phyloP scores from a whole-genome alignment of 2,329 filamentous ascomycete genomes.

The Bipolaris bicolor region DNA sequence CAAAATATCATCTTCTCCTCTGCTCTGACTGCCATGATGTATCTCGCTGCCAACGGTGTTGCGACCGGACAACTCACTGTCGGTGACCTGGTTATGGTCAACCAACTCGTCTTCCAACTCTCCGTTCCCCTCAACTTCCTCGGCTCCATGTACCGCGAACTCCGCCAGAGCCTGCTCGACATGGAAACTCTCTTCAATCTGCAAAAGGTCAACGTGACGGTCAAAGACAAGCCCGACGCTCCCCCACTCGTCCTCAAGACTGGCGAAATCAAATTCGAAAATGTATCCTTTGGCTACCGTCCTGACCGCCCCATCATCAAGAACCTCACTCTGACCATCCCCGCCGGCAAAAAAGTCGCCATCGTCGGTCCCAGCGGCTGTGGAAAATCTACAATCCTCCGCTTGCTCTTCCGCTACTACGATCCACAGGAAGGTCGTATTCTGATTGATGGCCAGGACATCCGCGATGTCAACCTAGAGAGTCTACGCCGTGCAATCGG shows the following conservation, averaged over 20 bases:
- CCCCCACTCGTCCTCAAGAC: conserved; percentile 75
- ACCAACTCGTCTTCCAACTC: conserved; percentile 97
- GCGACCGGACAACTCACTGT: conserved; percentile 82
- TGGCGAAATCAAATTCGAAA: conserved; percentile 91
- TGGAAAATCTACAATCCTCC: conserved; percentile 91
- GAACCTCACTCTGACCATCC: conserved; percentile 85
- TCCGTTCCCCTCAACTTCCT: conserved; percentile 97
- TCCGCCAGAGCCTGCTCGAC: conserved; percentile 91
- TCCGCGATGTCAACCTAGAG: conserved; percentile 80
- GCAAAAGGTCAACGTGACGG: conserved; percentile 91
- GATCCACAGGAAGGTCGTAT: conserved; percentile 86
- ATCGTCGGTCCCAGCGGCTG: conserved; percentile 95
- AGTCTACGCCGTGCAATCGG: conserved; percentile 86
- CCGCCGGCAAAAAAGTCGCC: conserved; percentile 93
- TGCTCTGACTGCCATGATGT: conserved; percentile 97
- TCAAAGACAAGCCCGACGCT: conserved; percentile 78
- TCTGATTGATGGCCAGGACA: conserved; percentile 89
- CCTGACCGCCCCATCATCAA: conserved; percentile 84
- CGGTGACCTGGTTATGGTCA: conserved; percentile 97
- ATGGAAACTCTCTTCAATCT: conserved; percentile 99
- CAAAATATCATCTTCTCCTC: conserved; percentile 98
- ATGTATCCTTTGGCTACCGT: conserved; percentile 93
- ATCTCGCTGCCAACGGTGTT: conserved; percentile 88
- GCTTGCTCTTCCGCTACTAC: conserved; percentile 92
- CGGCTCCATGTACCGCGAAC: conserved; percentile 95